Base-by-base conservation (phyloP, 2,329 filamentous ascomycete genomes). In the Sporothrix euskadiensis region DNA sequence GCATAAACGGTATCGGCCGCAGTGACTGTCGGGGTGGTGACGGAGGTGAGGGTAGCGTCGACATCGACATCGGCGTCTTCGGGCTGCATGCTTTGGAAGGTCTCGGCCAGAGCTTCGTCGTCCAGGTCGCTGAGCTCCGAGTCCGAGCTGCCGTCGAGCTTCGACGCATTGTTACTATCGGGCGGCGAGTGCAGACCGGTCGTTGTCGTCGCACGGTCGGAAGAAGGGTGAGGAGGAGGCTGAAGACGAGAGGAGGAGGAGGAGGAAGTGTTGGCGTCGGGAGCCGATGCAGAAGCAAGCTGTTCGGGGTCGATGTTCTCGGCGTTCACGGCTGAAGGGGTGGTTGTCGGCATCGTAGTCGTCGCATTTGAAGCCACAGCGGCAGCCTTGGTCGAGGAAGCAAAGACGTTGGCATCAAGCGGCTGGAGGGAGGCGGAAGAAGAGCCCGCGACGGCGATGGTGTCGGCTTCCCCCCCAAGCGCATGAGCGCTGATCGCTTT, bases 121-220 rank as follows among this genome's bases (percentile, higher is more conserved):
- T 91, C 89, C 71, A 91, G 84, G 71, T 91, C 89, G 82, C 89
- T 91, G 44, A 91, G 83, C 79, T 91, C 89, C 71, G 89, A 91
- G 78, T 90, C 88, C 26, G 76, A 76, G 70, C 75, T 76, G 69
- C 82, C 84, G 78, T 90, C 88, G 75, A 88, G 84, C 78, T 88
- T 89, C 78, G 84, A 82, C 72, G 86, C 84, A 79, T 86, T 86
- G 81, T 90, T 90, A 80, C 87, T 90, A 78, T 90, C 88, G 69
- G 89, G 89, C 57, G 89, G 89, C 76, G 89, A 90, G 79, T 90
- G 86, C 73, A 90, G 81, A 77, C 88, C 88, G 74, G 81, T 82
- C 41, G 83, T 54, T n/a, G 72, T 82, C 39, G 83, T 54, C 22
- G 72, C 81, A 75, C 85, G 65, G 75, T 76, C 78, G 71, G 69